These are phyloP conservation scores for Pleurotus ostreatus DNA, from an alignment of 768 basidiomycete genomes.

Conservation along the genomic window DNA sequence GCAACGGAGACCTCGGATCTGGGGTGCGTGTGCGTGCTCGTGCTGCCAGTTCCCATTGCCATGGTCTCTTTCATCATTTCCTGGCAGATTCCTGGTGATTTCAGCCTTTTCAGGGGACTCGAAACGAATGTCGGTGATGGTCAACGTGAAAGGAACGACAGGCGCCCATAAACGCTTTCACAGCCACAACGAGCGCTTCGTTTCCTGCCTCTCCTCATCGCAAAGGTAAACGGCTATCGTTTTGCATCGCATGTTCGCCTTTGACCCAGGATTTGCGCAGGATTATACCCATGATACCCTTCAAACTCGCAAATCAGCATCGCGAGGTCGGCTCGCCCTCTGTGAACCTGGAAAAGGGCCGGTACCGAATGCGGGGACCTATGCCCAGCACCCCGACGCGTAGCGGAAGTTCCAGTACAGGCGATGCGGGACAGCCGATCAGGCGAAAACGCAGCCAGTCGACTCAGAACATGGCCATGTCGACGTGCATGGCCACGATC, in stretches of 20 bases:
- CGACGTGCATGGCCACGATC: slow-evolving; percentile 37
- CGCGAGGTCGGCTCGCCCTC: slow-evolving; percentile 46
- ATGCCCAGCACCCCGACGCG: slow-evolving; percentile 15
- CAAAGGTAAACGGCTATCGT: background rate
- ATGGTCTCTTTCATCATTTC: slow-evolving; percentile 2
- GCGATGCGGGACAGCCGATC: slow-evolving; percentile 3
- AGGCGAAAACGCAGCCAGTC: background rate
- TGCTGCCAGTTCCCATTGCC: background rate
- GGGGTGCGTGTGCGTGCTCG: background rate
- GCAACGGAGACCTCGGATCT: slow-evolving; percentile 5
- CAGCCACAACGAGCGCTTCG: background rate
- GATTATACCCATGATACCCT: slow-evolving; percentile 10
- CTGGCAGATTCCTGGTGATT: background rate
- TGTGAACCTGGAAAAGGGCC: slow-evolving; percentile 59
- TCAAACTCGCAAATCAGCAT: slow-evolving; percentile 5
- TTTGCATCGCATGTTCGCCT: background rate
- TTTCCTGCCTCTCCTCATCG: background rate
- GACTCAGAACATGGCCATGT: slow-evolving; percentile 11
- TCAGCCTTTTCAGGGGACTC: background rate
- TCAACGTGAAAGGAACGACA: background rate
- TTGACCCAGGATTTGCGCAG: background rate
- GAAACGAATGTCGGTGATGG: background rate
- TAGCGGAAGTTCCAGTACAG: background rate
- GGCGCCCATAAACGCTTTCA: background rate
- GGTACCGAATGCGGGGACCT: slow-evolving; percentile 57